phyloP scores from a whole-genome alignment of 139 green algal genomes.

The Limnomonas spitsbergensis region DNA sequence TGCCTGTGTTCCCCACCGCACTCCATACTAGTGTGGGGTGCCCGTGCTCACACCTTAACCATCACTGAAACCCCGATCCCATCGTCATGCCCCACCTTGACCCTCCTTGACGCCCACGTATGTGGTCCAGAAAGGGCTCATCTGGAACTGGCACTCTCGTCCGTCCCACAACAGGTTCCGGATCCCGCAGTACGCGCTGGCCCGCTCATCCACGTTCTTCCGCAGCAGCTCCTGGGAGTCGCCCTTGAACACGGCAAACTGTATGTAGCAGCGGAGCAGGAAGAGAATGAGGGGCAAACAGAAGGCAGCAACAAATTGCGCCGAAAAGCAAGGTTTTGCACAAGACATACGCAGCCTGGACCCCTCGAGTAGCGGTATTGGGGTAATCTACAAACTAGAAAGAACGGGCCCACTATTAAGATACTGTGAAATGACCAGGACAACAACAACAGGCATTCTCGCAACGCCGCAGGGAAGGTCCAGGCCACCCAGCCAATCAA shows the following conservation, averaged over 20 bases:
- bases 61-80: background rate
- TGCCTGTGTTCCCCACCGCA: too few species aligned
- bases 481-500: too few species aligned
- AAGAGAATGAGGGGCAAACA: background rate
- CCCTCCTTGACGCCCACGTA: conserved; percentile 10
- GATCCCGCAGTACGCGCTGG: background rate
- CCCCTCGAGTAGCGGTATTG: too few species aligned
- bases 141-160: conserved; percentile 1
- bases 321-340: background rate
- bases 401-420: too few species aligned
- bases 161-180: background rate
- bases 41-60: background rate
- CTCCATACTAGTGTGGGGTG: too few species aligned
- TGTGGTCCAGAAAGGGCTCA: conserved; percentile 7
- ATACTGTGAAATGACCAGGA: too few species aligned
- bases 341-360: background rate
- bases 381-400: too few species aligned
- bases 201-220: background rate
- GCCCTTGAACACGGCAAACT: conserved; percentile 7
- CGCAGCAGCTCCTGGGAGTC: background rate
- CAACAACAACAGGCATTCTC: too few species aligned
- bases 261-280: background rate
- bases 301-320: background rate
- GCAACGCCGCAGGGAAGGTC: too few species aligned
- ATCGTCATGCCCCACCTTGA: background rate